These are phyloP conservation scores for Phragmites australis DNA, from an alignment of 176 grass and related monocot genomes.

Conservation along the genomic window DNA sequence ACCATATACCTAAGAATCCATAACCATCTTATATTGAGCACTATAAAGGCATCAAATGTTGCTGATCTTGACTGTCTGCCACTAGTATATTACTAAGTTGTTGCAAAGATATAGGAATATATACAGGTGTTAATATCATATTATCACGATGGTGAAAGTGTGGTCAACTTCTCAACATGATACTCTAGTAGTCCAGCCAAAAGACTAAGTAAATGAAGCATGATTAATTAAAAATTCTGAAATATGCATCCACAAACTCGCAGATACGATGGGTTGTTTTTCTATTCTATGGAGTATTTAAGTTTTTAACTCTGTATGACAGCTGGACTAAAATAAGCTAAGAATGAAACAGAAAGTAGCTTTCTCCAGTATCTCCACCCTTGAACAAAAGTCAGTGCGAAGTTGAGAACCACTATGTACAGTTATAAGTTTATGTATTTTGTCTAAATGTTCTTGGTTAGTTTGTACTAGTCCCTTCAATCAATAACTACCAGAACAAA, in stretches of 20 bases:
- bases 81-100: neutral
- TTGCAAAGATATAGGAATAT: neutral
- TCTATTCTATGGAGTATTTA: neutral
- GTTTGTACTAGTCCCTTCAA: neutral
- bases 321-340: conserved; percentile 1
- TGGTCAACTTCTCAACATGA: neutral
- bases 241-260: neutral
- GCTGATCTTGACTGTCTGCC: conserved; percentile 19
- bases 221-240: neutral
- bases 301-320: neutral
- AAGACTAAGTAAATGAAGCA: neutral
- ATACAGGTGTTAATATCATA: neutral
- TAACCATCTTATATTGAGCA: conserved; percentile 17
- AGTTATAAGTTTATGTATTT: conserved; percentile 1
- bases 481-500: too few species aligned
- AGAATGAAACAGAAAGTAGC: neutral
- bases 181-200: neutral
- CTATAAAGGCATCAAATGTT: neutral
- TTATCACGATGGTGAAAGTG: neutral
- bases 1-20: neutral
- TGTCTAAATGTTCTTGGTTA: neutral
- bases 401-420: neutral
- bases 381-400: neutral
- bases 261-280: neutral
- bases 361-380: neutral